phyloP scores from a whole-genome alignment of 352 stramenopile genomes.

The Phytophthora hybrid region DNA sequence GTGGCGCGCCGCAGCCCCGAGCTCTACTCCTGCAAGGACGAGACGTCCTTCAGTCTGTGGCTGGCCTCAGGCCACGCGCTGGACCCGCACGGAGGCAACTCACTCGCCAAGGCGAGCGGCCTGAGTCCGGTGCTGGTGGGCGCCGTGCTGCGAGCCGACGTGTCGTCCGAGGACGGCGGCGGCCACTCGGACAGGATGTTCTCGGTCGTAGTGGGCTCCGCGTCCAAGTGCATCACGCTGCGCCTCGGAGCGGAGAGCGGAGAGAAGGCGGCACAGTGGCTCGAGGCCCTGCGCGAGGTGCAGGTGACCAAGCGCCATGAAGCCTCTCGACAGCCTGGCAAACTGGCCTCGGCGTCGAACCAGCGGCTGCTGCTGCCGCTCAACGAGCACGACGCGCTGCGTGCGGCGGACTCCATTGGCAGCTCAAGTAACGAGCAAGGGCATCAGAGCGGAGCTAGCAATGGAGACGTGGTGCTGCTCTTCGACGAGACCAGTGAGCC shows the following conservation, averaged over 20 bases:
- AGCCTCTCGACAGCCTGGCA: conserved; percentile 4
- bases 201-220: conserved; percentile 51
- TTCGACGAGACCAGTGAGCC: conserved; percentile 9
- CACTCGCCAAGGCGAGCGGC: conserved; percentile 32
- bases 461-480: conserved; percentile 1
- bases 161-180: conserved; percentile 36
- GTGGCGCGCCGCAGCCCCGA: conserved; percentile 44
- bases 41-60: conserved; percentile 73
- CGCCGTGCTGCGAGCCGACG: conserved; percentile 63
- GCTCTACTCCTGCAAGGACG: conserved; percentile 71
- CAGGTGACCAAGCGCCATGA: conserved; percentile 50
- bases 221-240: conserved; percentile 57
- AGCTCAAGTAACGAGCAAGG: conserved; percentile 15
- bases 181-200: conserved; percentile 52
- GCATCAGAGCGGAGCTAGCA: too few relatives aligned
- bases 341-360: conserved; percentile 26
- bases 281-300: conserved; percentile 64
- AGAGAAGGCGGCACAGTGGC: conserved; percentile 56
- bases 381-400: conserved; percentile 41
- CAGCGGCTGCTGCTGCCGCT: conserved; percentile 39
- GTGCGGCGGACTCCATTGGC: conserved; percentile 11
- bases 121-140: conserved; percentile 54
- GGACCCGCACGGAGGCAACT: conserved; percentile 33
- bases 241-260: conserved; percentile 53
- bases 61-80: conserved; percentile 54